Evolutionary conservation across 2,329 filamentous ascomycete species (phyloP).

Genomic region (Cadophora sp.): DNA sequence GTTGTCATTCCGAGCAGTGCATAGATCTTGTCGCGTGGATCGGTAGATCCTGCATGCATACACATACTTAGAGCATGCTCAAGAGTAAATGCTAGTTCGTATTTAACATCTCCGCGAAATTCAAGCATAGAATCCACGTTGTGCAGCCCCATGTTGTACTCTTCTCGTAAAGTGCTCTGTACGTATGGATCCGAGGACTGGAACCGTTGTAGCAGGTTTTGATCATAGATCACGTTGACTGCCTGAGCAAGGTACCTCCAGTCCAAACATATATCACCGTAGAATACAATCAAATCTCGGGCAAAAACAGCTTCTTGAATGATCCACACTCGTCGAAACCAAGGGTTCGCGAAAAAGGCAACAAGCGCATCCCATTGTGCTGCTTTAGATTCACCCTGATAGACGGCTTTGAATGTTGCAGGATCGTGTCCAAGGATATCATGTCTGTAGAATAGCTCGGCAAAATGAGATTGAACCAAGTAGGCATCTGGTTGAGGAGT

Average conservation of each 20-base stretch:
- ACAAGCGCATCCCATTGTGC: slow-evolving; percentile 14
- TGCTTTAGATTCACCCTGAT: slow-evolving; percentile 7
- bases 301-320: slow-evolving; percentile 16
- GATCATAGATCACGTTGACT: slow-evolving; percentile 5
- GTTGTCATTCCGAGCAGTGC: slow-evolving; percentile 8
- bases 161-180: background rate
- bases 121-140: slow-evolving; percentile 12
- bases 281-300: slow-evolving; percentile 8
- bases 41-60: slow-evolving; percentile 1
- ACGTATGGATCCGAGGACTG: slow-evolving; percentile 1
- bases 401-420: slow-evolving; percentile 7
- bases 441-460: slow-evolving; percentile 2
- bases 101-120: slow-evolving; percentile 6
- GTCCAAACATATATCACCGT: slow-evolving; percentile 8
- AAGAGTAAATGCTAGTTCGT: background rate
- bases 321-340: slow-evolving; percentile 17
- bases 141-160: slow-evolving; percentile 4
- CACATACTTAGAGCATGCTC: background rate
- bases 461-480: slow-evolving; percentile 12
- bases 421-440: slow-evolving; percentile 3
- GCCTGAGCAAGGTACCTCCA: slow-evolving; percentile 10
- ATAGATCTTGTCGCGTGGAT: slow-evolving; percentile 16
- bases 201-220: slow-evolving; percentile 1
- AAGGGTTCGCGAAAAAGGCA: slow-evolving; percentile 12
- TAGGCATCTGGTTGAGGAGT: slow-evolving; percentile 2